Base-by-base conservation (phyloP, 495 filamentous ascomycete species). In the Penicillium taxi region DNA sequence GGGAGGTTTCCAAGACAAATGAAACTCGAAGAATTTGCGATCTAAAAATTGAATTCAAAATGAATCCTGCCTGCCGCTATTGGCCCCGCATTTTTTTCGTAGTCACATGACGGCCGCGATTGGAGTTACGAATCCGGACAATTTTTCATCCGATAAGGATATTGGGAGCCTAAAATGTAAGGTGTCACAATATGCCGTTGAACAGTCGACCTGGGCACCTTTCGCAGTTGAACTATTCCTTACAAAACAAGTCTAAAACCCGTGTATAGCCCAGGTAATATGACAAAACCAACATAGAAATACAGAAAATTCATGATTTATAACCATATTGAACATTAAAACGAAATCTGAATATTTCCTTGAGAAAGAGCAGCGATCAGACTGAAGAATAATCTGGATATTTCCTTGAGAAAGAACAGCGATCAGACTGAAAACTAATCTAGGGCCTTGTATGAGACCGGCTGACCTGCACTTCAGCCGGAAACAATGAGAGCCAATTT, bases 391-490 rank as follows among this genome's bases (percentile, higher is more conserved):
- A 44, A 43, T 44, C 37, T 46, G 43, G 42, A 50, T 51, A 51
- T 44, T 44, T 34, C 40, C 18, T 18, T 41, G 33, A 36, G 15
- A 48, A 33, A 43, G 40, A 41, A 46, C 49, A 53, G 50, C 53
- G 51, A 52, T 56, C 52, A 53, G 56, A 56, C 35, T 59, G 54
- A 41, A 50, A 31, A n/a, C n/a, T 33, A 33, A 25, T 35, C 29
- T 35, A 39, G 37, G 37, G 15, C 25, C 29, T 14, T 14, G n/a
- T n/a, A n/a, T 36, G 30, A 22, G 13, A 32, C 32, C 24, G 35
- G 50, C 44, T 62, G 62, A 62, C 66, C 66, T 69, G 66, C 64
- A 69, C 66, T 64, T 62, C 66, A 61, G 61, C 50, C 42, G 39
- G 42, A 30, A 21, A 44, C 16, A 24, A 19, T 32, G 22, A 37